Evolutionary conservation across 108 stramenopile species (phyloP).

Genomic region (Cylindrotheca closterium): DNA sequence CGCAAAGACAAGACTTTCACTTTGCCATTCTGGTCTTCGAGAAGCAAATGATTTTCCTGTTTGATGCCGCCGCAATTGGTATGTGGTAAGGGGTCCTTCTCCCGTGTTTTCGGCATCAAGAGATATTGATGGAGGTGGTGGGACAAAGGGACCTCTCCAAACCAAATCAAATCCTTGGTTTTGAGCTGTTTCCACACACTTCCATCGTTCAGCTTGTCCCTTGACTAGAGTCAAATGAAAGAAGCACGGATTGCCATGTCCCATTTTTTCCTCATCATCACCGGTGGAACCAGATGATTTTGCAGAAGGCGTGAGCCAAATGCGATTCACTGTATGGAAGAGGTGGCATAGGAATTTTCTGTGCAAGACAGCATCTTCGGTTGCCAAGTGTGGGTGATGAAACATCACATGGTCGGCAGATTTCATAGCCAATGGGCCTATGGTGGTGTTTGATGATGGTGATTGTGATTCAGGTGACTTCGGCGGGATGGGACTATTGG

Average conservation of each 20-base stretch:
- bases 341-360: slow-evolving; percentile 74
- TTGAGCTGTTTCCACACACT: slow-evolving; percentile 52
- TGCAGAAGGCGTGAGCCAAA: slow-evolving; percentile 65
- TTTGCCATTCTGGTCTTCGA: slow-evolving; percentile 42
- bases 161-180: slow-evolving; percentile 59
- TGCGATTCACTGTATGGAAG: slow-evolving; percentile 51
- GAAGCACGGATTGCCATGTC: slow-evolving; percentile 34
- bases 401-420: slow-evolving; percentile 66
- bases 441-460: too few species aligned
- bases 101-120: too few species aligned
- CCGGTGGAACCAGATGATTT: too few species aligned
- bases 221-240: slow-evolving; percentile 69
- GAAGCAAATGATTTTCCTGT: slow-evolving; percentile 78
- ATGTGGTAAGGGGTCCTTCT: slow-evolving; percentile 24
- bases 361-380: slow-evolving; percentile 75
- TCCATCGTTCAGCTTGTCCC: slow-evolving; percentile 78
- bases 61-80: slow-evolving; percentile 78
- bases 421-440: not conserved
- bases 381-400: slow-evolving; percentile 87
- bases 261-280: too few species aligned
- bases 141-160: slow-evolving; percentile 44
- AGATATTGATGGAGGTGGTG: slow-evolving; percentile 67
- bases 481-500: too few species aligned
- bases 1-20: slow-evolving; percentile 74
- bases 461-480: too few species aligned